Base-by-base conservation (phyloP, 2,329 filamentous ascomycete genomes). In the Incumbomyces delicatus region DNA sequence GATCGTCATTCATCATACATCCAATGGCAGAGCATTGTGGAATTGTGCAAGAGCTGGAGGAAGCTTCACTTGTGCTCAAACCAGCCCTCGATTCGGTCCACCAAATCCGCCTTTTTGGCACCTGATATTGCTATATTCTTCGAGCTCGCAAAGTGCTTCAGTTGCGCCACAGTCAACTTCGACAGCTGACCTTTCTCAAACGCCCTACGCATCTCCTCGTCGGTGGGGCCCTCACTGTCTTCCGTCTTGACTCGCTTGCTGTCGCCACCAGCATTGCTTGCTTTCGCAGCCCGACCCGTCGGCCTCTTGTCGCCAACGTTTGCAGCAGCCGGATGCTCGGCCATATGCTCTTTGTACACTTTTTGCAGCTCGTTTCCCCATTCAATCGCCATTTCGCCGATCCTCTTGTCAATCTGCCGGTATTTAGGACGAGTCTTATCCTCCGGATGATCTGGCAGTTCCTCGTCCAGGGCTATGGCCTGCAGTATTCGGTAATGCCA, bases 401-500 rank as follows among this genome's bases (percentile, higher is more conserved):
- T 83, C 27, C 90, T 80, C 69, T 94, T 96, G 63, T 88, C 79
- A 46, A 98, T 96, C 55, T 94, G 87, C 56, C 78, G 83, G 65
- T 83, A 88, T 57, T 85, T 87, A 1, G 92, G 92, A 12, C 86
- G 62, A 0, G 92, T 96, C 53, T 84, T 81, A 60, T 98, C 92
- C 41, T 82, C 76, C 1, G 77, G 72, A 38, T 75, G 67, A 16
- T 85, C 82, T 0, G 89, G 89, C 1, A 94, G 69, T 55, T 95
- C 89, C 61, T 98, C 92, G 31, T 95, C 89, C 1, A 98, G 73
- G 0, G 92, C 92, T 48, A 95, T 75, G 6, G 86, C 84, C 66
- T 98, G 92, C 1, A 98, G 70, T 38, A 98, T 94, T 51, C 80
- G 83, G 71, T 96, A 98, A 68, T 96, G 92, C 89, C 90, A 98